Percentiles rank a stretch among this genome's conserved stretches.
phyloP scores from a whole-genome alignment of 2,329 filamentous ascomycete genomes.

The Rhytidhysteron rufulum region DNA sequence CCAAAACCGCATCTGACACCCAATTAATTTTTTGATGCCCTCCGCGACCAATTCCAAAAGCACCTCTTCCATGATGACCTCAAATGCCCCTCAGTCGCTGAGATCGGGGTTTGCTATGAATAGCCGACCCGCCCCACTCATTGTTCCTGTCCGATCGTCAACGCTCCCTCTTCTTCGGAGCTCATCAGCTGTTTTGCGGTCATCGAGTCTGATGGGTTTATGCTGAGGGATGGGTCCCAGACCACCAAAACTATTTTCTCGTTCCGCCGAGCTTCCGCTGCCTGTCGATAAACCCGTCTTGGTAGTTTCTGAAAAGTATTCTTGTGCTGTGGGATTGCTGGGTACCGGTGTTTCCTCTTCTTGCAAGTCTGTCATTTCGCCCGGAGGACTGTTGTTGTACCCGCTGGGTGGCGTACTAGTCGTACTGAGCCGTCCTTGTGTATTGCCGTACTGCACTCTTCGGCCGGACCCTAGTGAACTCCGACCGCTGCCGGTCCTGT shows the following conservation, averaged over 20 bases:
- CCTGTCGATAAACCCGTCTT: constrained; percentile 40
- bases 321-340: constrained; percentile 26
- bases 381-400: constrained; percentile 39
- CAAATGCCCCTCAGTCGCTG: constrained; percentile 37
- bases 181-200: constrained; percentile 58
- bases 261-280: constrained; percentile 41
- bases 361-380: constrained; percentile 36
- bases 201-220: constrained; percentile 38
- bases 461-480: constrained; percentile 55
- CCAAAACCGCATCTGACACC: too few species aligned
- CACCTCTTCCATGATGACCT: too few species aligned
- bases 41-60: too few species aligned
- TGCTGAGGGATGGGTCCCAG: constrained; percentile 49
- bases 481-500: constrained; percentile 68
- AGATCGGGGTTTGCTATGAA: constrained; percentile 84
- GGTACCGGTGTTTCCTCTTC: constrained; percentile 47
- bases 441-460: constrained; percentile 34
- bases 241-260: constrained; percentile 54
- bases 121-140: constrained; percentile 62
- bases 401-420: constrained; percentile 51
- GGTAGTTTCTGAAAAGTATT: constrained; percentile 42
- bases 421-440: constrained; percentile 46
- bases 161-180: constrained; percentile 74
- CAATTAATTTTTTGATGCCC: too few species aligned
- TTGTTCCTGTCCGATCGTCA: constrained; percentile 75